Evolutionary conservation across 1,284 basidiomycete genomes (phyloP).

Genomic region (Albatrellus sp.): DNA sequence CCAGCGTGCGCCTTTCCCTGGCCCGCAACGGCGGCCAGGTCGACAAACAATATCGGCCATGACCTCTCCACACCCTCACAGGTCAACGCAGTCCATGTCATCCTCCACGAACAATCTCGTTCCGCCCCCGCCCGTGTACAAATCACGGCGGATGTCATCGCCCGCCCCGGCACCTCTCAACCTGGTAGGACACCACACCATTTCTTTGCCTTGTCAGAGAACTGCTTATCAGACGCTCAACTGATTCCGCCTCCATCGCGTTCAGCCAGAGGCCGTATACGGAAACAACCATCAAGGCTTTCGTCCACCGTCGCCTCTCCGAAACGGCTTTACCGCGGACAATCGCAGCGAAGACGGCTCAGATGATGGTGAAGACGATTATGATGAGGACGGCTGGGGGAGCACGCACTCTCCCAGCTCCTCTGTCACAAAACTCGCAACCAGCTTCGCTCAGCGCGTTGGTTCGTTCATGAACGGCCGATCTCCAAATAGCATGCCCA

Average conservation of each 20-base stretch:
- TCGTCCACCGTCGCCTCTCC: slow-evolving; percentile 55
- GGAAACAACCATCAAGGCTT: slow-evolving; percentile 16
- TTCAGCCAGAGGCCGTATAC: slow-evolving; percentile 23
- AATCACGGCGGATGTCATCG: slow-evolving; percentile 22
- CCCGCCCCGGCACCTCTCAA: slow-evolving; percentile 14
- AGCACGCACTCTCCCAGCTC: slow-evolving; percentile 44
- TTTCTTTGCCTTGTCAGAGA: neutral
- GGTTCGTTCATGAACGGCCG: slow-evolving; percentile 46
- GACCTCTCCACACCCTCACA: slow-evolving; percentile 15
- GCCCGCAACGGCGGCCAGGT: slow-evolving; percentile 1
- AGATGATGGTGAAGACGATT: slow-evolving; percentile 26
- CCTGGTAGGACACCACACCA: slow-evolving; percentile 9
- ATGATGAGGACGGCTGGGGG: slow-evolving; percentile 27
- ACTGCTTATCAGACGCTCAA: neutral
- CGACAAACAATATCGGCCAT: slow-evolving; percentile 3
- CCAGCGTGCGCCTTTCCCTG: no score
- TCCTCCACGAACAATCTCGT: slow-evolving; percentile 15
- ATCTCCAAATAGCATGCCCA: slow-evolving; percentile 33
- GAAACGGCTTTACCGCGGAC: slow-evolving; percentile 47
- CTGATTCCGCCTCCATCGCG: neutral
- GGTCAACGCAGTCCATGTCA: slow-evolving; percentile 17
- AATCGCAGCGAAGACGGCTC: slow-evolving; percentile 34
- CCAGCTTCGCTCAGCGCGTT: slow-evolving; percentile 58
- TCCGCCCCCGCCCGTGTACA: slow-evolving; percentile 15
- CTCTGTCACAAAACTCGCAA: slow-evolving; percentile 58